Evolutionary conservation across 148 eudicot genomes (phyloP), one percentile per base, ranked within the genome.

Genomic region (Dianthus caryophyllus): DNA sequence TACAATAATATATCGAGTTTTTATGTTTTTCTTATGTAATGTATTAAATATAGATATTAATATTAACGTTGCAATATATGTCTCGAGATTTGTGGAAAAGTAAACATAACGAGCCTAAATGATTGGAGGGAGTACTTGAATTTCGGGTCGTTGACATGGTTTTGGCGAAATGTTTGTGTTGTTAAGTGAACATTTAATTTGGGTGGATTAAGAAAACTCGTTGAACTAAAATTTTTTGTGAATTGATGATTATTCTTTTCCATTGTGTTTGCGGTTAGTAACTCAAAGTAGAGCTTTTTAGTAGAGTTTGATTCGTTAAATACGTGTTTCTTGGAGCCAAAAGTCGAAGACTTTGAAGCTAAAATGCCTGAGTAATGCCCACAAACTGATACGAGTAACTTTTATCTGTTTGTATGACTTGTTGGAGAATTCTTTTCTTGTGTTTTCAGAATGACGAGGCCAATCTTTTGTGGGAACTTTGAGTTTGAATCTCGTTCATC

Each of bases 381-480:
- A 8, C 24, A 22, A 13, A 44, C 18, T 47, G n/a, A 27, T 12
- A n/a, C n/a, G n/a, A n/a, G n/a, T n/a, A 33, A 10, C 22, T 8
- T 52, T 6, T 2, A 20, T 31, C 2, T 54, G 16, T 50, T 55
- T 70, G 44, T 47, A 8, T 24, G 44, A 44, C 7, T 60, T 33
- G 48, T 10, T 18, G 50, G 36, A 18, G n/a, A 39, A 20, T 25
- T 27, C 9, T 46, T 22, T 46, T 18, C n/a, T n/a, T n/a, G n/a
- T n/a, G n/a, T 49, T 69, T 64, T 47, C 69, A 73, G 77, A 74
- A 44, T 25, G 29, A 82, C 82, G 88, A 78, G 77, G 77, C 84
- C 88, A 12, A 80, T 85, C 71, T 85, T 85, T 65, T 85, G 88
- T 63, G 88, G 86, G 54, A 85, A 82, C 71, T 78, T 82, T 43